Percentiles rank a stretch among this genome's conserved stretches.
Conservation (phyloP, 2,329 filamentous ascomycete species). For the Geosmithia morbida region DNA sequence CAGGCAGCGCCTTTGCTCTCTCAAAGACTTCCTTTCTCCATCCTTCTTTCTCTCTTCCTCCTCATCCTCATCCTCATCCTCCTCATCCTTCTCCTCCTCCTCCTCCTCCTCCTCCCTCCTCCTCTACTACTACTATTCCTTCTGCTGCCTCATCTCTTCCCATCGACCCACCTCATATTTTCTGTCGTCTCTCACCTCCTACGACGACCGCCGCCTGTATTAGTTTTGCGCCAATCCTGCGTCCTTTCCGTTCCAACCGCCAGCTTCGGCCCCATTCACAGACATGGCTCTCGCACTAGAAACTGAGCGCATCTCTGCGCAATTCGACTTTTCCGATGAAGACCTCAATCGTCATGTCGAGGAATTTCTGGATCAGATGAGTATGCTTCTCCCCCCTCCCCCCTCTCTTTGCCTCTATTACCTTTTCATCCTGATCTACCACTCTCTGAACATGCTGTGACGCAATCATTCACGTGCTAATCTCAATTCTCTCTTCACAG, state of each 20-base stretch:
- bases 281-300: slow-evolving; percentile 50
- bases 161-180: slow-evolving; percentile 9
- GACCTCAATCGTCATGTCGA: slow-evolving; percentile 67
- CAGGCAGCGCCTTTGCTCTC: slow-evolving; percentile 21
- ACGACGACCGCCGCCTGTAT: slow-evolving; percentile 21
- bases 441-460: background rate
- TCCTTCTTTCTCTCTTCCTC: slow-evolving; percentile 10
- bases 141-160: slow-evolving; percentile 5
- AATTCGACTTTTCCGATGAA: slow-evolving; percentile 73
- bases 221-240: slow-evolving; percentile 33
- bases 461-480: background rate
- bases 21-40: background rate
- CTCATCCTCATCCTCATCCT: slow-evolving; percentile 34
- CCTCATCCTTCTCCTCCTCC: slow-evolving; percentile 9
- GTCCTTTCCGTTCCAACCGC: slow-evolving; percentile 37
- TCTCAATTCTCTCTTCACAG: slow-evolving; percentile 23
- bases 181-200: slow-evolving; percentile 15
- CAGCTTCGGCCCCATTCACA: slow-evolving; percentile 38
- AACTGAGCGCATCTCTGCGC: slow-evolving; percentile 63
- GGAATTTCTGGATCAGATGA: slow-evolving; percentile 80
- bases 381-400: slow-evolving; percentile 17
- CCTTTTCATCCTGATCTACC: slow-evolving; percentile 7
- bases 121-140: slow-evolving; percentile 1
- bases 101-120: background rate
- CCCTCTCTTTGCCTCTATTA: no score